Evolutionary conservation across 768 basidiomycete genomes (phyloP).

Genomic region (Amanita phalloides): DNA sequence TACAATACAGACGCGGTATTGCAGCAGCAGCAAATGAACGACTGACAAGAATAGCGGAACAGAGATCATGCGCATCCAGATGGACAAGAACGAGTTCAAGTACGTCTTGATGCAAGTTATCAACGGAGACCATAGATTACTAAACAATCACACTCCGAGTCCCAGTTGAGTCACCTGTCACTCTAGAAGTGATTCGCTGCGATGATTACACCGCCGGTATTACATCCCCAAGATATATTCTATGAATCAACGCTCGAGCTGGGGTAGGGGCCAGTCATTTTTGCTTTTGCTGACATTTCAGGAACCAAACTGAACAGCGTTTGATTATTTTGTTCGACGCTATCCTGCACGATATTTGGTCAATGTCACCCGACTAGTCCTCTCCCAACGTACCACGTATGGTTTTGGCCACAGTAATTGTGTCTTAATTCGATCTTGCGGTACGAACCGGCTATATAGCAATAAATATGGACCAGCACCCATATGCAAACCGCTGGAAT

Average conservation of each 20-base stretch:
- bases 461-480: constrained; percentile 71
- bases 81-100: constrained; percentile 55
- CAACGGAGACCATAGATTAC: constrained; percentile 40
- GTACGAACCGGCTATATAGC: constrained; percentile 45
- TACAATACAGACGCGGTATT: constrained; percentile 51
- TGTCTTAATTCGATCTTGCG: constrained; percentile 23
- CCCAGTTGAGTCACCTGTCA: constrained; percentile 17
- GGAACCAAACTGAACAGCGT: constrained; percentile 22
- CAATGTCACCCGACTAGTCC: background rate
- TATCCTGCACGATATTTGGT: constrained; percentile 14
- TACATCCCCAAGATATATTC: background rate
- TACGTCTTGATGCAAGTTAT: constrained; percentile 64
- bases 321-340: constrained; percentile 23
- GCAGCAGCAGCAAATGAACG: constrained; percentile 54
- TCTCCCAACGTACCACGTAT: constrained; percentile 21
- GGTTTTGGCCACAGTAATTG: constrained; percentile 25
- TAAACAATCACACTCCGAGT: no score
- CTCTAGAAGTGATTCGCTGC: background rate
- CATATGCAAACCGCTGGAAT: constrained; percentile 62
- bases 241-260: background rate
- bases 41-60: constrained; percentile 52
- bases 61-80: constrained; percentile 45
- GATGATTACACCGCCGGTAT: background rate
- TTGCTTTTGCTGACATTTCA: constrained; percentile 20
- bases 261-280: background rate